Evolutionary conservation across 768 basidiomycete genomes (phyloP).

Genomic region (Saitozyma sp.): DNA sequence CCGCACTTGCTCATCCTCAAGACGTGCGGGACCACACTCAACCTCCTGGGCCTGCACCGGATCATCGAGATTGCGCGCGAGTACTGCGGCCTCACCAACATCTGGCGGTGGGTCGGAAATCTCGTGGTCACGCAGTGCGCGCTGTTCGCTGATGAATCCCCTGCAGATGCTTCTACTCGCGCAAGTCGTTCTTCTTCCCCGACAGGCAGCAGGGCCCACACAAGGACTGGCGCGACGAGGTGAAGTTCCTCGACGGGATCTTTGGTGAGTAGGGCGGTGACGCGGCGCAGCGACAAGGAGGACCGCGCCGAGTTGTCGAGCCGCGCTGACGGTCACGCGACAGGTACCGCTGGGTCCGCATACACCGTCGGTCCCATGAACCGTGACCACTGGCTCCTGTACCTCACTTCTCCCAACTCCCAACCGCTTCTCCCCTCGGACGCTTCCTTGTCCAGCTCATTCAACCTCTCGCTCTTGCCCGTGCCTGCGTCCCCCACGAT

Average conservation of each 20-base stretch:
- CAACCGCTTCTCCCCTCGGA: constrained; percentile 47
- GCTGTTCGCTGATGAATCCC: too few relatives aligned
- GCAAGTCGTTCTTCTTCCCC: constrained; percentile 99
- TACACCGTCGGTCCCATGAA: constrained; percentile 98
- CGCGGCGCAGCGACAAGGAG: too few relatives aligned
- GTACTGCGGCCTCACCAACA: constrained; percentile 57
- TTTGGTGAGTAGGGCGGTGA: constrained; percentile 61
- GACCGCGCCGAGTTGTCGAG: neutral
- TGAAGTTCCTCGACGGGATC: constrained; percentile 83
- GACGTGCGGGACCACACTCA: constrained; percentile 97
- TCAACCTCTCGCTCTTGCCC: constrained; percentile 14
- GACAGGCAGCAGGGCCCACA: constrained; percentile 92
- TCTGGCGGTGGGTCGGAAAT: constrained; percentile 64
- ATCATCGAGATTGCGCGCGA: constrained; percentile 84
- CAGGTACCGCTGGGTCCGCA: constrained; percentile 65
- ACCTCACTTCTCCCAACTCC: constrained; percentile 70
- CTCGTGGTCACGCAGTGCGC: too few relatives aligned
- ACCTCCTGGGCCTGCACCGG: constrained; percentile 88
- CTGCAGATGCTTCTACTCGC: constrained; percentile 87
- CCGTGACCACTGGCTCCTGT: constrained; percentile 97
- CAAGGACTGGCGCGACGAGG: constrained; percentile 88
- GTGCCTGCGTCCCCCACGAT: constrained; percentile 22
- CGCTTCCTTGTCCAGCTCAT: constrained; percentile 15
- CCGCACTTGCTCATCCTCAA: constrained; percentile 96
- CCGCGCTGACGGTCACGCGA: constrained; percentile 1